Evolutionary conservation across 169 alveolate genomes (phyloP).

Genomic region (Plasmodium chabaudi): DNA sequence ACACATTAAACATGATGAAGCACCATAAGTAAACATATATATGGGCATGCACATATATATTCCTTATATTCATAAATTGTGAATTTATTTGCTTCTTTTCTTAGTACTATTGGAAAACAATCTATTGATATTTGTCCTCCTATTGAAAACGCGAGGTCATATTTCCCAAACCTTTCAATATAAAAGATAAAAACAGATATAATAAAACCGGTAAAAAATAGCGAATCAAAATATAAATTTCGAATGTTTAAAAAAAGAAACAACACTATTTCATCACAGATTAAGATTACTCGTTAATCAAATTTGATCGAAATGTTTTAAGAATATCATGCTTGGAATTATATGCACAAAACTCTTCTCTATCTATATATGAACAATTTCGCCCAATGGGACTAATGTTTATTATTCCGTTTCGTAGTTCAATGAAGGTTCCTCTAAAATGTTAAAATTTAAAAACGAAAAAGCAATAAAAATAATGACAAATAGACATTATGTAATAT

Average conservation of each 20-base stretch:
- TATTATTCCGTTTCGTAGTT: constrained; percentile 95
- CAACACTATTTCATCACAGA: not conserved
- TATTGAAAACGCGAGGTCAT: constrained; percentile 89
- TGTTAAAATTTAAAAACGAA: not conserved
- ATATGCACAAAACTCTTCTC: constrained; percentile 91
- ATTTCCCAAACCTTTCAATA: constrained; percentile 84
- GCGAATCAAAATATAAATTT: constrained; percentile 87
- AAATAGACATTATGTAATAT: not conserved
- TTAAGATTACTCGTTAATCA: constrained; percentile 38
- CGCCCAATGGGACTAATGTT: constrained; percentile 98
- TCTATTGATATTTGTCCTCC: constrained; percentile 98
- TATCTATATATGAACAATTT: constrained; percentile 94
- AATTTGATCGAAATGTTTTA: constrained; percentile 17
- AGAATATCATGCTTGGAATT: constrained; percentile 84
- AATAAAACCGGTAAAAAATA: constrained; percentile 82
- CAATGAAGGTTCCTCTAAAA: constrained; percentile 94
- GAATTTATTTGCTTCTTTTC: not conserved
- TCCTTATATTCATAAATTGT: not conserved
- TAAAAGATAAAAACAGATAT: constrained; percentile 83
- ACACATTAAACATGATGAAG: too few relatives aligned
- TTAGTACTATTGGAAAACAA: constrained; percentile 91
- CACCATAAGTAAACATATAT: constrained; percentile 9
- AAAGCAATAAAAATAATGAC: not conserved
- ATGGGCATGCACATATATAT: not conserved
- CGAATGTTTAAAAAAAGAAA: not conserved